A percentile compares a stretch with the other conserved stretches of the same genome.
These are phyloP conservation scores for Quercus robur DNA, from an alignment of 306 rosid species.

Conservation along the genomic window DNA sequence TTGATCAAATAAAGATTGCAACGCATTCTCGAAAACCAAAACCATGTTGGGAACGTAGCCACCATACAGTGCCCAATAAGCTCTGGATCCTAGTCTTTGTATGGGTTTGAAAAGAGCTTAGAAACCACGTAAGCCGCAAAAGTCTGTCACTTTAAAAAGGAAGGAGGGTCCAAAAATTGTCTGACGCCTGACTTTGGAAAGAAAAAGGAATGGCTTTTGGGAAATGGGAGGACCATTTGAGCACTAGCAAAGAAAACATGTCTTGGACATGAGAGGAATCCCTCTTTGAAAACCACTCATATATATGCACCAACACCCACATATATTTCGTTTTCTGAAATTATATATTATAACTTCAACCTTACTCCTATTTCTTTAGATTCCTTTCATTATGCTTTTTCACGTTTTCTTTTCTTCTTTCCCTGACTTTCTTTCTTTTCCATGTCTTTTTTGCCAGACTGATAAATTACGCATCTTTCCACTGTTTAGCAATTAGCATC, in stretches of 20 bases:
- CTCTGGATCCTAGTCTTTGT: too few species aligned
- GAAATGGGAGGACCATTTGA: slow-evolving; percentile 41
- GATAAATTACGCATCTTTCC: slow-evolving; percentile 11
- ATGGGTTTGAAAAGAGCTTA: slow-evolving; percentile 14
- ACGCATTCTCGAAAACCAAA: background rate
- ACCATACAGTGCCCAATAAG: background rate
- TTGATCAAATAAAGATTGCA: background rate
- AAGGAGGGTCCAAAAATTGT: slow-evolving; percentile 18
- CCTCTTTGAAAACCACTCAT: slow-evolving; percentile 4
- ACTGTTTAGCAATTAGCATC: background rate
- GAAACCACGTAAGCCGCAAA: slow-evolving; percentile 42
- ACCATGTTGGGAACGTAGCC: background rate
- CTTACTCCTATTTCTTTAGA: slow-evolving; percentile 21
- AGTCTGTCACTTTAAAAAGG: slow-evolving; percentile 39
- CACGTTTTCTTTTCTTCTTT: slow-evolving; percentile 15
- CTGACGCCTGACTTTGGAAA: slow-evolving; percentile 21
- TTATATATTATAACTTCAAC: background rate
- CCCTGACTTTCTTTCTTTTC: background rate
- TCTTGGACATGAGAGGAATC: slow-evolving; percentile 38
- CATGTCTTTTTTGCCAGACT: slow-evolving; percentile 18
- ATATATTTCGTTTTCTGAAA: background rate
- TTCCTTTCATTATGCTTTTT: slow-evolving; percentile 38
- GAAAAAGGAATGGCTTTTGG: slow-evolving; percentile 28
- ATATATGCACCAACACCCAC: background rate
- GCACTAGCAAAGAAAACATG: slow-evolving; percentile 47